These are phyloP conservation scores for Cadophora sp. DNA, from an alignment of 2,329 filamentous ascomycete species.

Conservation along the genomic window DNA sequence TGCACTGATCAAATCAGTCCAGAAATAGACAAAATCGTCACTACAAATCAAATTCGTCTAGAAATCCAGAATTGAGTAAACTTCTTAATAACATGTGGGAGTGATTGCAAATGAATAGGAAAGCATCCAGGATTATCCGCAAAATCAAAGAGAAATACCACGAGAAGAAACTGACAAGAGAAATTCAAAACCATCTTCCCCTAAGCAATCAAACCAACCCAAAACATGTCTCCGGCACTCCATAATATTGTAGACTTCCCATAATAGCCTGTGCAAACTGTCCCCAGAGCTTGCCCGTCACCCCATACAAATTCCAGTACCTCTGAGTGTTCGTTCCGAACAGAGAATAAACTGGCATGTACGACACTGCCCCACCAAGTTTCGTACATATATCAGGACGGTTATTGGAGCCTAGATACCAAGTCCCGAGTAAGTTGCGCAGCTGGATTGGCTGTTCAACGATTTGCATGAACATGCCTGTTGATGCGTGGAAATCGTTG, in stretches of 20 bases:
- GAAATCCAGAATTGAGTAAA: no score
- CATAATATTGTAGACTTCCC: background rate
- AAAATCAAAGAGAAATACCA: no score
- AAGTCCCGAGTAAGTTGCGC: background rate
- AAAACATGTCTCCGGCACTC: background rate
- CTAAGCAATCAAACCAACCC: background rate
- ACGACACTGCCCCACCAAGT: background rate
- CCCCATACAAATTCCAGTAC: background rate
- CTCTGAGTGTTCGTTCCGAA: background rate
- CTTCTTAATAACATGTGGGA: no score
- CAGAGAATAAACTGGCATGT: background rate
- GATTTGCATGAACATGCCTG: background rate
- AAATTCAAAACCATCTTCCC: no score
- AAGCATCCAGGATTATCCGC: no score
- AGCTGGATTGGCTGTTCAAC: background rate
- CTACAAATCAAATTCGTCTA: no score
- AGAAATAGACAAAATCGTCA: background rate
- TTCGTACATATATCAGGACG: background rate
- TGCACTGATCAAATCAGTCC: background rate
- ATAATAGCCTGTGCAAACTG: background rate
- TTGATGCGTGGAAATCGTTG: background rate
- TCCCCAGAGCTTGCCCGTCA: background rate
- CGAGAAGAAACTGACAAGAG: no score
- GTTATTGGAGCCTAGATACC: background rate
- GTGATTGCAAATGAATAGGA: no score